phyloP scores from a whole-genome alignment of 2,329 filamentous ascomycete genomes.

The Fusarium sublunatum region DNA sequence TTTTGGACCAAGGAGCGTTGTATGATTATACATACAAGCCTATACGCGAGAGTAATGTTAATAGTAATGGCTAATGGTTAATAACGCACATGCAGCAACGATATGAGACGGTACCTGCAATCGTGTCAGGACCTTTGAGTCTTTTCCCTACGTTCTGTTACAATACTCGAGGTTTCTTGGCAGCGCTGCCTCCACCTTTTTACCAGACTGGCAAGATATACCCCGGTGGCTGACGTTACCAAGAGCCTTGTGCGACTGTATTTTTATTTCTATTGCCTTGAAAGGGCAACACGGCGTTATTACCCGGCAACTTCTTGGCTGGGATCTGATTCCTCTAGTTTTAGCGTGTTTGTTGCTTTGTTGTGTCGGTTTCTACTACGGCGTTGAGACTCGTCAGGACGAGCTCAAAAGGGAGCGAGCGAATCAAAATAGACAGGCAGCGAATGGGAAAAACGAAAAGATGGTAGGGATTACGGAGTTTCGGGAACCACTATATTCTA shows the following conservation, averaged over 20 bases:
- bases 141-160: not conserved
- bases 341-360: conserved; percentile 29
- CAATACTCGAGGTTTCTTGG: conserved; percentile 25
- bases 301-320: conserved; percentile 22
- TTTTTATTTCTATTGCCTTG: conserved; percentile 26
- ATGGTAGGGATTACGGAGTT: conserved; percentile 25
- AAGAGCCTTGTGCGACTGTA: conserved; percentile 32
- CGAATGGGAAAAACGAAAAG: conserved; percentile 24
- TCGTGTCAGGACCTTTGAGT: conserved; percentile 13
- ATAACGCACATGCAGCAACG: conserved; percentile 28
- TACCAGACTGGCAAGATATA: conserved; percentile 25
- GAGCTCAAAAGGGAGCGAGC: conserved; percentile 15
- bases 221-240: conserved; percentile 6
- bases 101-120: conserved; percentile 18
- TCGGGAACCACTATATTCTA: conserved; percentile 27
- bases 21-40: conserved; percentile 18
- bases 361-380: conserved; percentile 15
- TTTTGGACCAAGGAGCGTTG: conserved; percentile 23
- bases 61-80: conserved; percentile 34
- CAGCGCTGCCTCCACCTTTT: conserved; percentile 13
- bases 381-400: conserved; percentile 26
- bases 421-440: conserved; percentile 38
- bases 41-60: conserved; percentile 22
- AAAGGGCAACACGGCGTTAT: conserved; percentile 31
- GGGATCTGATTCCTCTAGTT: conserved; percentile 24